Conservation (phyloP, 371 early-diverging fungal genomes). For the Zychaea mexicana region DNA sequence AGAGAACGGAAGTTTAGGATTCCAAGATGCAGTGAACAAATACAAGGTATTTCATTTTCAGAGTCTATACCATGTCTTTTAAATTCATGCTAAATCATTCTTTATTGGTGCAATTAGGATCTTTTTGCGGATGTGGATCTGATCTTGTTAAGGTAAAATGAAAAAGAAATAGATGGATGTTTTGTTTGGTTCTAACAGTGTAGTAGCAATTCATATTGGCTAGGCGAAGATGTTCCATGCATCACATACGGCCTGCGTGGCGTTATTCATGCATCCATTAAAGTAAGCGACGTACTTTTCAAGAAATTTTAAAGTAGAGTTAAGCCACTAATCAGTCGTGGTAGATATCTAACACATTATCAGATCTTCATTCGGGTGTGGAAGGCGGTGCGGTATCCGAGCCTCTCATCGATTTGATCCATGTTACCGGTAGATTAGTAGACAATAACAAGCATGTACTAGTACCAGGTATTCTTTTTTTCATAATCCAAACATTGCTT, state of each 20-base stretch:
- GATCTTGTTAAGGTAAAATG: conserved; percentile 63
- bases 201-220: conserved; percentile 70
- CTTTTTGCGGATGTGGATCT: conserved; percentile 70
- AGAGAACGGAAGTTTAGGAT: conserved; percentile 76
- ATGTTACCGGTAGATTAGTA: conserved; percentile 65
- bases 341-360: conserved; percentile 51
- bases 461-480: conserved; percentile 75
- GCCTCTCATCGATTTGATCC: conserved; percentile 75
- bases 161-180: not conserved
- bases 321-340: no score
- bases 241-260: conserved; percentile 76
- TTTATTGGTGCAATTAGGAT: no score
- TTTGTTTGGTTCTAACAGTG: not conserved
- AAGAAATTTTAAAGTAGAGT: no score
- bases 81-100: not conserved
- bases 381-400: conserved; percentile 86
- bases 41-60: conserved; percentile 36
- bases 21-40: conserved; percentile 63
- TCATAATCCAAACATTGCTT: no score
- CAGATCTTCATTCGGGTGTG: conserved; percentile 84
- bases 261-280: conserved; percentile 72
- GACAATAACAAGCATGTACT: conserved; percentile 61
- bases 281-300: conserved; percentile 30
- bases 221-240: conserved; percentile 70
- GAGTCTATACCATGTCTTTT: not conserved